phyloP scores from a whole-genome alignment of 2,329 filamentous ascomycete species.

The Colletotrichum costaricense region DNA sequence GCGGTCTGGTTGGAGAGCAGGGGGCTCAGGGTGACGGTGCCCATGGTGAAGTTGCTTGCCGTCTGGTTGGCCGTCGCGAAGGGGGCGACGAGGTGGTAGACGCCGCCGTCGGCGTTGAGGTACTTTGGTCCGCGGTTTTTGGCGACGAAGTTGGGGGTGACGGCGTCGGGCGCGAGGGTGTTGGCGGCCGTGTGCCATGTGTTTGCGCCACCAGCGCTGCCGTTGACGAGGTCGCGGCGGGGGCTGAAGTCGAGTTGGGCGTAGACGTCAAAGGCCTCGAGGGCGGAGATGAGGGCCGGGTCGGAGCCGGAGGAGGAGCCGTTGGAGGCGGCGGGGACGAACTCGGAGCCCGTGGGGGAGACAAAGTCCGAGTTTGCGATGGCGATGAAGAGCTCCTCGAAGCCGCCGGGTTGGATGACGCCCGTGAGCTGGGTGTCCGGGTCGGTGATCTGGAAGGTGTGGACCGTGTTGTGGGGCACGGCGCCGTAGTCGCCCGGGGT shows the following conservation, averaged over 20 bases:
- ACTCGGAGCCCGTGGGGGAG: conserved; percentile 49
- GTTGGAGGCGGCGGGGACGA: conserved; percentile 23
- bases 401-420: conserved; percentile 58
- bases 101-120: conserved; percentile 47
- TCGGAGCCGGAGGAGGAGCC: conserved; percentile 36
- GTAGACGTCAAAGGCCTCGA: conserved; percentile 56
- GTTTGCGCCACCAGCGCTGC: conserved; percentile 46
- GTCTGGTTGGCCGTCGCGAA: conserved; percentile 53
- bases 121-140: conserved; percentile 59
- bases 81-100: conserved; percentile 56
- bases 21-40: conserved; percentile 51
- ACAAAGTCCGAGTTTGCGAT: conserved; percentile 39
- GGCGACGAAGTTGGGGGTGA: conserved; percentile 54
- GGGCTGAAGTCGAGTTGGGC: conserved; percentile 52
- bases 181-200: conserved; percentile 53
- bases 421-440: conserved; percentile 59
- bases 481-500: conserved; percentile 57
- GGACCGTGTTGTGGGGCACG: conserved; percentile 56
- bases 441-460: conserved; percentile 60
- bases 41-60: conserved; percentile 54
- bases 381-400: conserved; percentile 57
- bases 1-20: conserved; percentile 19
- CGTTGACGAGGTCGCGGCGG: conserved; percentile 53
- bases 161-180: conserved; percentile 42
- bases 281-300: conserved; percentile 45